Percentiles rank a stretch among this genome's conserved stretches.
Conservation (phyloP, 108 stramenopile species). For the Chaetoceros muelleri region DNA sequence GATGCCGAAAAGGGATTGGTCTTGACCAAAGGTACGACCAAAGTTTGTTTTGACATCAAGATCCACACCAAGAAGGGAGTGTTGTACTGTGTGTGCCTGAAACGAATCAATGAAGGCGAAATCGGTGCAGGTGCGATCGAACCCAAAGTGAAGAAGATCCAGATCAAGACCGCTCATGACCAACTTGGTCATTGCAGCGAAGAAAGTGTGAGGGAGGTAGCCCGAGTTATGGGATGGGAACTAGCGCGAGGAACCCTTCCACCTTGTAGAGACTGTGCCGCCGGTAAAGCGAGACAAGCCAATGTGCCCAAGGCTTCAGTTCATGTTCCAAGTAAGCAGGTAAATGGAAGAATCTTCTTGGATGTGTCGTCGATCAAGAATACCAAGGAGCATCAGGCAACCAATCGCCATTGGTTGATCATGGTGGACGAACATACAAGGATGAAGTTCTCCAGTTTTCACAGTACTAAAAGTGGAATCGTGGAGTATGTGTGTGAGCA, state of each 20-base stretch:
- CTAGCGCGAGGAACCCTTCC: constrained; percentile 8
- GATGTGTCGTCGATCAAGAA: constrained; percentile 5
- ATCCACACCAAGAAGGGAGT: too few species aligned
- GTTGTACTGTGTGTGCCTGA: not conserved
- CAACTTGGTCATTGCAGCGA: constrained; percentile 15
- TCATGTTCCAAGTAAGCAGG: not conserved
- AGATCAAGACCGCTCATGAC: too few species aligned
- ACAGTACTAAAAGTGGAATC: constrained; percentile 5
- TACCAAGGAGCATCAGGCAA: not conserved
- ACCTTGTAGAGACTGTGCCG: constrained; percentile 18
- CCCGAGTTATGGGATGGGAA: constrained; percentile 12
- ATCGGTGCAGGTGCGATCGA: too few species aligned
- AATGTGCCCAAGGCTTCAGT: constrained; percentile 6
- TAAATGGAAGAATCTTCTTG: constrained; percentile 6
- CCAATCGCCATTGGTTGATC: not conserved
- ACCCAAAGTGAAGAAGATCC: too few species aligned
- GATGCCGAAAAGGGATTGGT: too few species aligned
- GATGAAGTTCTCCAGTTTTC: constrained; percentile 7
- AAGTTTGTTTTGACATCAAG: too few species aligned
- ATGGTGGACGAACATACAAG: constrained; percentile 10
- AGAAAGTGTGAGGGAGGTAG: constrained; percentile 2
- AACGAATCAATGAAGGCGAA: too few species aligned
- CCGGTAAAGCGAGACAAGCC: constrained; percentile 12
- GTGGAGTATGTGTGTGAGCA: constrained; percentile 6
- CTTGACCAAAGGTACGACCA: too few species aligned